Conservation (phyloP, 352 stramenopile species). For the Phytopythium delawarense region DNA sequence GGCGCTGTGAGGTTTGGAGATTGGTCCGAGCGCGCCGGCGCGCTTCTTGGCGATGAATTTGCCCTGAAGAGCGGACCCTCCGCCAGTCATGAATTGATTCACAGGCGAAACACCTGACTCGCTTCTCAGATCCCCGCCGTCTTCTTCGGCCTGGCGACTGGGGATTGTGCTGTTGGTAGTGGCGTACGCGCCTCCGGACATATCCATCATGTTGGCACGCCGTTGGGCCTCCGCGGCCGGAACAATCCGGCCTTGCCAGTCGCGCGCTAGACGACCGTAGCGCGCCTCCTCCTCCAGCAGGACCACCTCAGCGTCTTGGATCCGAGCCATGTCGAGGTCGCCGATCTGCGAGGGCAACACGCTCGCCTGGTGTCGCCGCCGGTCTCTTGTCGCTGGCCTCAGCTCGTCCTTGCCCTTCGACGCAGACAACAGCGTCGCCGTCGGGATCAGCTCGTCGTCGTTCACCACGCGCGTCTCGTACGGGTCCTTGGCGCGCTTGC, state of each 20-base stretch:
- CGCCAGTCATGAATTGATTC: neutral
- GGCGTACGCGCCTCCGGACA: constrained; percentile 47
- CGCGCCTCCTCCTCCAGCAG: constrained; percentile 69
- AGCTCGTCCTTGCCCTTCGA: constrained; percentile 10
- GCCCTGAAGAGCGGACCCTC: constrained; percentile 13
- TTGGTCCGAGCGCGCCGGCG: constrained; percentile 59
- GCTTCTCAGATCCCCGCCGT: neutral
- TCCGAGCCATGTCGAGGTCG: constrained; percentile 79
- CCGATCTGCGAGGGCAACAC: constrained; percentile 67
- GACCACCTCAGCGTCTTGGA: constrained; percentile 61
- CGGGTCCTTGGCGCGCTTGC: constrained; percentile 60
- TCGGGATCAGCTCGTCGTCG: constrained; percentile 70
- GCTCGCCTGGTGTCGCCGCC: constrained; percentile 10
- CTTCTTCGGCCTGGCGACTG: neutral
- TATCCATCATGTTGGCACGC: constrained; percentile 47
- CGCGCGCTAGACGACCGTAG: constrained; percentile 58
- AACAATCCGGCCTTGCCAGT: constrained; percentile 66
- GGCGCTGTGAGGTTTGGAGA: constrained; percentile 49
- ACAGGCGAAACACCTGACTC: neutral
- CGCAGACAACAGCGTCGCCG: constrained; percentile 10
- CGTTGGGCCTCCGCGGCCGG: constrained; percentile 55
- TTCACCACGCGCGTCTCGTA: constrained; percentile 87
- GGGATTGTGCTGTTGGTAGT: neutral
- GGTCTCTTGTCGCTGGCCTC: neutral
- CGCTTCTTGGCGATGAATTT: constrained; percentile 61